Evolutionary conservation across 805 yeast species (phyloP).

Genomic region (Nakazawaea molendinolei): DNA sequence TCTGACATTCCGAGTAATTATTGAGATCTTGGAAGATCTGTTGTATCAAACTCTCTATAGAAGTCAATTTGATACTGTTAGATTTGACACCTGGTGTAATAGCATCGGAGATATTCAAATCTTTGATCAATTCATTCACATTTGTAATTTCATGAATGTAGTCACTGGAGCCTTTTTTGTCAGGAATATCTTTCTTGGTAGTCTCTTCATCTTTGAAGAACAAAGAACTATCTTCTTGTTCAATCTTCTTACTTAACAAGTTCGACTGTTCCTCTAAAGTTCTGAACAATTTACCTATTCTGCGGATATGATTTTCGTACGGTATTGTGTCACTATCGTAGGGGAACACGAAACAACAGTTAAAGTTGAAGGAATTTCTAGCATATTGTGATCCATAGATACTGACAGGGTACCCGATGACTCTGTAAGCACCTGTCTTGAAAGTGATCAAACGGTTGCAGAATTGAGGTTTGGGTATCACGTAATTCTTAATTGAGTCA

Average conservation of each 20-base stretch:
- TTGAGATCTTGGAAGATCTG: slow-evolving; percentile 93
- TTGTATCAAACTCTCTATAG: slow-evolving; percentile 72
- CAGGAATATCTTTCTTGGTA: neutral
- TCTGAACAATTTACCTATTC: slow-evolving; percentile 83
- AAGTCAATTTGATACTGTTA: slow-evolving; percentile 25
- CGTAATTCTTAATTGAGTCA: slow-evolving; percentile 80
- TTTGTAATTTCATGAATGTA: slow-evolving; percentile 7
- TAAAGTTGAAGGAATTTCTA: slow-evolving; percentile 88
- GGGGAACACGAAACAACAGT: slow-evolving; percentile 86
- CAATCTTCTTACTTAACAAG: slow-evolving; percentile 52
- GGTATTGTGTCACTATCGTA: slow-evolving; percentile 77
- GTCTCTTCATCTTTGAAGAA: slow-evolving; percentile 28
- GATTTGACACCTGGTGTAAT: slow-evolving; percentile 18
- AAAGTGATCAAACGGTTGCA: slow-evolving; percentile 78
- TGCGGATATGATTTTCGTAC: slow-evolving; percentile 75
- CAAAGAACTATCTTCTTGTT: slow-evolving; percentile 31
- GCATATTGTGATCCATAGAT: slow-evolving; percentile 71
- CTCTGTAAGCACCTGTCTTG: slow-evolving; percentile 60
- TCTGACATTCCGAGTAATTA: slow-evolving; percentile 91
- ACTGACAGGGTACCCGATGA: slow-evolving; percentile 86
- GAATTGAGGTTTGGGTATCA: slow-evolving; percentile 88
- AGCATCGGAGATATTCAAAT: too few species aligned
- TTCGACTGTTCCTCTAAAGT: slow-evolving; percentile 87
- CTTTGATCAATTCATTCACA: too few species aligned
- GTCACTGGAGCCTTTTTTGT: slow-evolving; percentile 12